Percentiles rank a stretch among this genome's conserved stretches.
Evolutionary conservation across 768 basidiomycete genomes (phyloP).

Genomic region (Termitomyces sp.): DNA sequence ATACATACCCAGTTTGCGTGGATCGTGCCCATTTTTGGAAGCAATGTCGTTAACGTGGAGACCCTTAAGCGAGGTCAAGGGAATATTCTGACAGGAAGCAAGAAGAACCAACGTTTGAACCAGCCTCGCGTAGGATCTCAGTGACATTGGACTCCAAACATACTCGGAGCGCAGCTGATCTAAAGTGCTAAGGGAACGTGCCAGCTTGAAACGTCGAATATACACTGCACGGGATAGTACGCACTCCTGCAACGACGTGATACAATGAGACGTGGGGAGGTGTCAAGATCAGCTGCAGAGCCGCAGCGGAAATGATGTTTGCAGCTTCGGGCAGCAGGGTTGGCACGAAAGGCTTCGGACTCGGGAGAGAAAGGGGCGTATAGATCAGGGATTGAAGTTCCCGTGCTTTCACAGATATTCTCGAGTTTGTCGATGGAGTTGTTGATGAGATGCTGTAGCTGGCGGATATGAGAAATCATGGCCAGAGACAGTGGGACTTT

Average conservation of each 20-base stretch:
- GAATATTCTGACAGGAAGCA: background rate
- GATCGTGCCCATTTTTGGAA: background rate
- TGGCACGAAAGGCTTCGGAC: slow-evolving; percentile 24
- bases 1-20: too few species aligned
- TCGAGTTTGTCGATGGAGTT: slow-evolving; percentile 19
- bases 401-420: slow-evolving; percentile 7
- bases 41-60: too few species aligned
- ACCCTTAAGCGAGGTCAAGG: too few species aligned
- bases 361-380: slow-evolving; percentile 18
- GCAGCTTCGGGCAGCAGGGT: slow-evolving; percentile 24
- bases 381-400: slow-evolving; percentile 26
- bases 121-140: slow-evolving; percentile 32
- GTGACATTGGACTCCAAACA: too few species aligned
- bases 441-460: slow-evolving; percentile 20
- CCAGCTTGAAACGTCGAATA: background rate
- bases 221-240: slow-evolving; percentile 6
- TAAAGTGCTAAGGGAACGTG: slow-evolving; percentile 20
- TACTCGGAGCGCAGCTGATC: slow-evolving; percentile 25
- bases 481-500: too few species aligned
- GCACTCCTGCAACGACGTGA: slow-evolving; percentile 22
- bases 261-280: slow-evolving; percentile 24
- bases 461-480: too few species aligned
- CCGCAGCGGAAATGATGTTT: slow-evolving; percentile 26
- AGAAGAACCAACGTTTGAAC: slow-evolving; percentile 22
- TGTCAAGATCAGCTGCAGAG: slow-evolving; percentile 24